phyloP scores from a whole-genome alignment of 2,329 filamentous ascomycete genomes.

The Dactylella cylindrospora region DNA sequence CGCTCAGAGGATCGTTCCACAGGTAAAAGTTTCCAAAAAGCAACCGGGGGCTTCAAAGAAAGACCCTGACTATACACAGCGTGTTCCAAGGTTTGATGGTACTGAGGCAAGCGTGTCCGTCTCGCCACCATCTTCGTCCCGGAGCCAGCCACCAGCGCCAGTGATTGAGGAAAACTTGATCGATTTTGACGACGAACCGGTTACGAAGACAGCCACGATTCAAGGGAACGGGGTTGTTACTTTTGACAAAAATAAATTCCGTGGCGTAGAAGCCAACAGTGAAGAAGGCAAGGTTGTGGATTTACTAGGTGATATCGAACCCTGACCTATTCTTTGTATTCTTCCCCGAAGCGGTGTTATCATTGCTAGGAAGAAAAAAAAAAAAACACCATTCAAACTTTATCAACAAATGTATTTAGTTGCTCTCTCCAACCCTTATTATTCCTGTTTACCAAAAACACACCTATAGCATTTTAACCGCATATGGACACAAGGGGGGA shows the following conservation, averaged over 20 bases:
- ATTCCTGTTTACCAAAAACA: too few relatives aligned
- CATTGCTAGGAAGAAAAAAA: too few relatives aligned
- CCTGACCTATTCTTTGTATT: too few relatives aligned
- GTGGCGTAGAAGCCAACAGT: background rate
- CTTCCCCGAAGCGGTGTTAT: too few relatives aligned
- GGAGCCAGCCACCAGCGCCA: background rate
- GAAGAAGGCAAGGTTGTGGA: constrained; percentile 1
- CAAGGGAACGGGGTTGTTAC: constrained; percentile 1
- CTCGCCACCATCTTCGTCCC: background rate
- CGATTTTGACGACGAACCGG: constrained; percentile 21
- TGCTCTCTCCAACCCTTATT: too few relatives aligned
- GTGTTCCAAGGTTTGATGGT: background rate
- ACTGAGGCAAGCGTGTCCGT: background rate
- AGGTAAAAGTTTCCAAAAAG: too few relatives aligned
- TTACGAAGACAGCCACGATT: background rate
- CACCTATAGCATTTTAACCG: too few relatives aligned
- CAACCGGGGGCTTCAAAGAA: background rate
- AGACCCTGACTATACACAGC: background rate
- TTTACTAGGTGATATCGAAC: constrained; percentile 12
- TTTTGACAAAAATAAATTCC: constrained; percentile 9
- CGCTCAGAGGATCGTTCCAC: too few relatives aligned
- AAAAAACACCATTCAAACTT: too few relatives aligned
- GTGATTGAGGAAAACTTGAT: constrained; percentile 4
- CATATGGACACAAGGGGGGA: too few relatives aligned
- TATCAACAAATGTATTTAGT: too few relatives aligned